Conservation (phyloP, 352 stramenopile species). For the Phytophthora quininea region DNA sequence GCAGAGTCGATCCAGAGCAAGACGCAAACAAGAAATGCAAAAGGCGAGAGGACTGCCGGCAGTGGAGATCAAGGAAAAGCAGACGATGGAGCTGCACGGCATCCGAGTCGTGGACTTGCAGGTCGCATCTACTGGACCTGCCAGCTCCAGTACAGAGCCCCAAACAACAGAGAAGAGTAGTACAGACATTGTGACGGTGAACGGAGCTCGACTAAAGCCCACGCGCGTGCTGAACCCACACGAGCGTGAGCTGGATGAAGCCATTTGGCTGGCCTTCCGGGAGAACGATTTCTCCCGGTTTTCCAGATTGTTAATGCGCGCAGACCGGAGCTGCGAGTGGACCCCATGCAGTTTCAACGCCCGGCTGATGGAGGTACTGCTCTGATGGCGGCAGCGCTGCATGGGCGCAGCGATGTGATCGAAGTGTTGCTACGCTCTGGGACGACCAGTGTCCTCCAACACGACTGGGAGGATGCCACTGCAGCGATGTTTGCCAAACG, state of each 20-base stretch:
- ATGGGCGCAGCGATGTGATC: slow-evolving; percentile 83
- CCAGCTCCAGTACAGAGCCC: neutral
- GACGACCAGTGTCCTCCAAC: slow-evolving; percentile 54
- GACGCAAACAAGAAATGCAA: slow-evolving; percentile 59
- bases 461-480: slow-evolving; percentile 67
- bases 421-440: slow-evolving; percentile 62
- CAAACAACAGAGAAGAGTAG: slow-evolving; percentile 17
- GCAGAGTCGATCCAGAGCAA: slow-evolving; percentile 54
- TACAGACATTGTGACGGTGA: slow-evolving; percentile 50
- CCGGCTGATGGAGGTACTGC: slow-evolving; percentile 74
- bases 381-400: slow-evolving; percentile 78
- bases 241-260: slow-evolving; percentile 79
- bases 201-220: slow-evolving; percentile 54
- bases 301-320: slow-evolving; percentile 66
- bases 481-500: slow-evolving; percentile 65
- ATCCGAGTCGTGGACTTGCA: slow-evolving; percentile 74
- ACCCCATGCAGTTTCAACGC: slow-evolving; percentile 68
- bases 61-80: slow-evolving; percentile 66
- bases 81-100: slow-evolving; percentile 60
- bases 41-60: slow-evolving; percentile 50
- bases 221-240: slow-evolving; percentile 81
- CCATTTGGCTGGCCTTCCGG: slow-evolving; percentile 81
- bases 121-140: slow-evolving; percentile 5
- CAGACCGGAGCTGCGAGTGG: slow-evolving; percentile 43
- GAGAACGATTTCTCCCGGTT: slow-evolving; percentile 83